These are phyloP conservation scores for Amphicarpaea edgeworthii DNA, from an alignment of 306 rosid genomes.

Conservation along the genomic window DNA sequence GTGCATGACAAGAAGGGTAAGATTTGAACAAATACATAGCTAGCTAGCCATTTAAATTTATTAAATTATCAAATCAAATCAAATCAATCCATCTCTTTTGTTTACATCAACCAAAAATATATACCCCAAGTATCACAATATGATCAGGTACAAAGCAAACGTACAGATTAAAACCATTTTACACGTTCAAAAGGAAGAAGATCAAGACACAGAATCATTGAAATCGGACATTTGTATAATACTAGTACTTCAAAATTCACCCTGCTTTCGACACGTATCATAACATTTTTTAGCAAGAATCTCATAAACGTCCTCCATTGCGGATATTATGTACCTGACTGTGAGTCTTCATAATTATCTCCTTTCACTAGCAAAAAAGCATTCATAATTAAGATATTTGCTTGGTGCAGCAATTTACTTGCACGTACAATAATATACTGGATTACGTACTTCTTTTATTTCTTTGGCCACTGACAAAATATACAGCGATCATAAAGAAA, in stretches of 20 bases:
- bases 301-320: constrained; percentile 16
- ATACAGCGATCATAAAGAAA: constrained; percentile 46
- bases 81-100: constrained; percentile 38
- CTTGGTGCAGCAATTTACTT: constrained; percentile 51
- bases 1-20: constrained; percentile 24
- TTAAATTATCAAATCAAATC: no score
- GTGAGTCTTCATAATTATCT: constrained; percentile 40
- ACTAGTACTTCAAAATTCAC: neutral
- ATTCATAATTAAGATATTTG: constrained; percentile 35
- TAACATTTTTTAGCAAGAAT: constrained; percentile 40
- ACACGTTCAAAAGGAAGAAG: constrained; percentile 18
- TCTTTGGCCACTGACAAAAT: constrained; percentile 56
- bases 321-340: constrained; percentile 4
- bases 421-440: constrained; percentile 44
- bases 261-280: constrained; percentile 38
- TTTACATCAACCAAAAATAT: constrained; percentile 37
- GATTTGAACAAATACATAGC: constrained; percentile 10
- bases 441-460: constrained; percentile 58
- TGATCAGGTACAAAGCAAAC: neutral
- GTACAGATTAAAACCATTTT: constrained; percentile 24
- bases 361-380: constrained; percentile 47
- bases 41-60: constrained; percentile 9
- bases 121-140: constrained; percentile 23
- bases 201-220: constrained; percentile 37
- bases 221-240: constrained; percentile 8